These are phyloP conservation scores for Cyberlindnera samutprakarnensis DNA, from an alignment of 805 yeast species.

Conservation along the genomic window DNA sequence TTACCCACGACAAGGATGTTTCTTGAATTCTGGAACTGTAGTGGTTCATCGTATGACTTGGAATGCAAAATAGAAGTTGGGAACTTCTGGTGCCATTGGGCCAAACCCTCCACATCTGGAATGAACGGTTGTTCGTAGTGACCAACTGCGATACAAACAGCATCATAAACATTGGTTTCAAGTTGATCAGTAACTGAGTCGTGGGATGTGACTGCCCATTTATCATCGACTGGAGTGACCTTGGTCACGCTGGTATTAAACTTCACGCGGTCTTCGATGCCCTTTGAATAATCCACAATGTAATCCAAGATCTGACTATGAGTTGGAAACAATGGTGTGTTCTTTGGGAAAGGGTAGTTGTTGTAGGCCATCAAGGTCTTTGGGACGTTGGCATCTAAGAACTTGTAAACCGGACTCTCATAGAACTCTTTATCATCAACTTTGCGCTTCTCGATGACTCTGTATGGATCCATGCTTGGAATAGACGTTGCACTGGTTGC, in stretches of 20 bases:
- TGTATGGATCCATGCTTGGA: conserved; percentile 25
- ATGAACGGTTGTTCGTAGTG: conserved; percentile 53
- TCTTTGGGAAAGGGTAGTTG: conserved; percentile 39
- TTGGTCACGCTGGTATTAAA: conserved; percentile 43
- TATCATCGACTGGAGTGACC: conserved; percentile 22
- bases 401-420: conserved; percentile 54
- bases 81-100: conserved; percentile 33
- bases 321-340: conserved; percentile 46
- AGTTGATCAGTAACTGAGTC: conserved; percentile 19
- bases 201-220: conserved; percentile 39
- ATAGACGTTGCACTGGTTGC: conserved; percentile 9
- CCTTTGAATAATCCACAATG: conserved; percentile 44
- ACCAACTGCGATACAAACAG: conserved; percentile 58
- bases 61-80: conserved; percentile 52
- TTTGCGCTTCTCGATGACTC: conserved; percentile 12
- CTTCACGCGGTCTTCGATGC: conserved; percentile 31
- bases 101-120: conserved; percentile 50
- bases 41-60: conserved; percentile 42
- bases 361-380: conserved; percentile 59
- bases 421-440: conserved; percentile 26
- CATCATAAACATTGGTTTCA: conserved; percentile 40
- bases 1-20: conserved; percentile 65
- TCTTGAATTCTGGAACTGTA: conserved; percentile 30
- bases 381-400: conserved; percentile 65
- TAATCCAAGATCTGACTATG: conserved; percentile 58